These are phyloP conservation scores for Leccinum boreale DNA, from an alignment of 768 basidiomycete species.

Conservation along the genomic window DNA sequence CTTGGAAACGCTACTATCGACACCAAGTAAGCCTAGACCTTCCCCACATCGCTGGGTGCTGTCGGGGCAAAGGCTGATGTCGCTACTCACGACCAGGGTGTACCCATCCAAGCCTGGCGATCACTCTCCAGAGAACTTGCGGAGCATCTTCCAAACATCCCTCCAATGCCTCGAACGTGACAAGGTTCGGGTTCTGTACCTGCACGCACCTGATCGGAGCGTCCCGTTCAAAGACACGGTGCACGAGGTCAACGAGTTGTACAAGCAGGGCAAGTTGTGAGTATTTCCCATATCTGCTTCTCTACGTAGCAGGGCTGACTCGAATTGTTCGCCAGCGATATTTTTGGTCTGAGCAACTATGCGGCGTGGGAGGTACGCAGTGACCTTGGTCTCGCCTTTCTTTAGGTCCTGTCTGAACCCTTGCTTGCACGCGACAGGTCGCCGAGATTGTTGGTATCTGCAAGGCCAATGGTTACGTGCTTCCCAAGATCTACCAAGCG, in stretches of 20 bases:
- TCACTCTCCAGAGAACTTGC: constrained; percentile 38
- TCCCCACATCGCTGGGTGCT: background rate
- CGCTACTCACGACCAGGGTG: constrained; percentile 28
- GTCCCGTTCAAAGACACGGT: constrained; percentile 57
- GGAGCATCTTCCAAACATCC: constrained; percentile 45
- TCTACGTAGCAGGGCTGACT: background rate
- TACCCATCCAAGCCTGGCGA: constrained; percentile 41
- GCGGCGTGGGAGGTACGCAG: constrained; percentile 48
- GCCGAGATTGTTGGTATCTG: constrained; percentile 60
- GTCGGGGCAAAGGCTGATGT: background rate
- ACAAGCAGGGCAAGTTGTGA: constrained; percentile 57
- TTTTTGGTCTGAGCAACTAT: constrained; percentile 64
- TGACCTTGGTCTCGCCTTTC: too few species aligned
- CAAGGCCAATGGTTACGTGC: constrained; percentile 49
- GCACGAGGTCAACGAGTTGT: constrained; percentile 50
- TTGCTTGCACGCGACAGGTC: constrained; percentile 32
- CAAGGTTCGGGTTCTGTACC: constrained; percentile 51
- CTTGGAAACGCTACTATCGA: constrained; percentile 41
- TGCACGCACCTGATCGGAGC: constrained; percentile 58
- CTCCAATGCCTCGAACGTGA: constrained; percentile 42
- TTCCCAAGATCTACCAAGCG: constrained; percentile 57
- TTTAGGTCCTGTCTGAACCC: background rate
- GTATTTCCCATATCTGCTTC: constrained; percentile 3
- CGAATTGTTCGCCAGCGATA: constrained; percentile 34
- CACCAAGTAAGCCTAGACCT: constrained; percentile 40